Base-by-base conservation (phyloP, 202 grass and related monocot genomes). In the Saccharum hybrid region DNA sequence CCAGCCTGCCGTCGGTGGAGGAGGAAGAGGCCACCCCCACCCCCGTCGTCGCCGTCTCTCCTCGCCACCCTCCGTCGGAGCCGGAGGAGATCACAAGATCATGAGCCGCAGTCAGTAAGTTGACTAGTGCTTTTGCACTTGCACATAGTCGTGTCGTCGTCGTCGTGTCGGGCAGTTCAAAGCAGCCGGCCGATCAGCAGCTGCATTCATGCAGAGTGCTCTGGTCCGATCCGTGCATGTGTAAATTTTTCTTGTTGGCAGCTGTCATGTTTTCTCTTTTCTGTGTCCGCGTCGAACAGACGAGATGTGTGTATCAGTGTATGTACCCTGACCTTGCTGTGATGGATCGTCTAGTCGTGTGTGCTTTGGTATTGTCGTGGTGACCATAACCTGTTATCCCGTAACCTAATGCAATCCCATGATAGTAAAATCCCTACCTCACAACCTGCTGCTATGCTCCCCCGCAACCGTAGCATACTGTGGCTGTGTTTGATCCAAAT, bases 1-100 rank as follows among this genome's bases (percentile, higher is more conserved):
- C 91, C 10, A 80, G 74, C 51, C 88, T 93, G 45, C 71, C 87
- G 60, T 54, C 87, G 1, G 87, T 93, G n/a, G n/a, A 19, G 33
- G 90, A 92, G 79, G 71, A 82, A 34, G 61, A 71, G 18, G 13
- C 3, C 70, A n/a, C 52, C 26, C 26, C 1, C 26, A 28, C 26
- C 16, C 4, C 14, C 13, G 10, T 39, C 52, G 10, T n/a, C 82
- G 22, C 42, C 57, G 39, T 39, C 46, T 11, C 57, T 23, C 9
- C 65, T 48, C 26, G 3, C 28, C 39, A n/a, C n/a, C n/a, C n/a
- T n/a, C n/a, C n/a, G n/a, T n/a, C n/a, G n/a, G n/a, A n/a, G n/a
- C n/a, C n/a, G n/a, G n/a, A n/a, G n/a, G n/a, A n/a, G n/a, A n/a
- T n/a, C n/a, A n/a, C n/a, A n/a, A n/a, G n/a, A n/a, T n/a, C n/a